Base-by-base conservation (phyloP, 2,329 filamentous ascomycete species). In the Fusarium annulatum region DNA sequence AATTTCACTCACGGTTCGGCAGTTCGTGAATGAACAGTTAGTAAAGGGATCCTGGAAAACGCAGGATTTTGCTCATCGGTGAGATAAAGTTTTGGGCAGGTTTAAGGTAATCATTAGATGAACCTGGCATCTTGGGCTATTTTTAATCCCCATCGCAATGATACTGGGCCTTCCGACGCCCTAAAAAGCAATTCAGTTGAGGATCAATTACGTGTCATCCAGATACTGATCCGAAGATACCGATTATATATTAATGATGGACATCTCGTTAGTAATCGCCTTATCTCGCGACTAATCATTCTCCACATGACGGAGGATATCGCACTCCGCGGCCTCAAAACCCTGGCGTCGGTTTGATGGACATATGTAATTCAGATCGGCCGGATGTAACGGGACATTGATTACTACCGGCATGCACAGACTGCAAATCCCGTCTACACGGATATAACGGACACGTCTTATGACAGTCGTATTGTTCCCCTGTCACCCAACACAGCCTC, bases 31-130 rank as follows among this genome's bases (percentile, higher is more conserved):
- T 5, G 4, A 9, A 4, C 4, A 9, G 1, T 34, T 11, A 19
- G 16, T 19, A 1, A 34, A 34, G 11, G n/a, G 7, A 26, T 26
- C n/a, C 12, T 21, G 33, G 18, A 8, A 11, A 36, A 21, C 9
- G 2, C 1, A 26, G 3, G 7, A 11, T 2, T 12, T 16, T 15
- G 6, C 18, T 19, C 9, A 26, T 1, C 8, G 3, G n/a, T 19
- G 33, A 36, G 12, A 9, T 8, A 52, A 9, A 19, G 8, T 6
- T 3, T 15, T 15, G 33, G 3, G n/a, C 8, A 21, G 18, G 6
- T 11, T 26, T 26, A 11, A 4, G 30, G 30, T 21, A 3, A 21
- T 21, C 9, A 9, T 30, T 7, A 8, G 21, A 33, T 10, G 14
- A 33, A 30, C 9, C 7, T 3, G 11, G 45, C 26, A 30, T 48